Base-by-base conservation (phyloP, 441 rosid genomes). In the Croton laevigatus region DNA sequence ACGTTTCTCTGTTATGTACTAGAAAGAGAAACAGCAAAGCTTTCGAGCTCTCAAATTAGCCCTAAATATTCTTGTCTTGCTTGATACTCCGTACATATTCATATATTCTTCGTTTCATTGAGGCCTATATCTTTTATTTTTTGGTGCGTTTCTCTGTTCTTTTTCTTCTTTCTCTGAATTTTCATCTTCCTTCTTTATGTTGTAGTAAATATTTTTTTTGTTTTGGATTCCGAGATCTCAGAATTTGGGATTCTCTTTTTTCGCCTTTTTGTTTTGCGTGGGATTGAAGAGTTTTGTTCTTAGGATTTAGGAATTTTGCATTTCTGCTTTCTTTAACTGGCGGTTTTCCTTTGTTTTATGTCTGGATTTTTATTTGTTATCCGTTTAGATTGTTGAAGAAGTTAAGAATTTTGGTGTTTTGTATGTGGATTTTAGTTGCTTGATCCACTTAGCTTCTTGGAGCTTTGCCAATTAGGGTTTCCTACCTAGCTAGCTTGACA, bases 361-460 rank as follows among this genome's bases (percentile, higher is more conserved):
- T 68, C 60, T 52, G 70, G 63, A 52, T 57, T 38, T 70, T 13
- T 44, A 12, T 48, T 52, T 19, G 37, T 64, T 63, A 20, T 42
- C 66, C 66, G 70, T 82, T 72, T 27, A 27, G 76, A 71, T 73
- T 71, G 77, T 51, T 20, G 49, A 65, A 40, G 65, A 75, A 77
- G 76, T 51, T 73, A 75, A 63, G 75, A 55, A 71, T 83, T 78
- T 49, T 78, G 73, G n/a, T 55, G 36, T 60, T 73, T 65, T 70
- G 32, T 45, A 65, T 11, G 17, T 72, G 36, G 51, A 57, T 64
- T 59, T 74, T 65, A 59, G 42, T 62, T 73, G 60, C 70, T 80
- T 73, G 74, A 73, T 71, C 71, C 34, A 69, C 59, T 62, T 48
- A 67, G 51, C 20, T 75, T 52, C 53, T 59, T 14, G 38, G 59